Evolutionary conservation across 306 rosid genomes (phyloP).

Genomic region (Phaseolus lunatus): DNA sequence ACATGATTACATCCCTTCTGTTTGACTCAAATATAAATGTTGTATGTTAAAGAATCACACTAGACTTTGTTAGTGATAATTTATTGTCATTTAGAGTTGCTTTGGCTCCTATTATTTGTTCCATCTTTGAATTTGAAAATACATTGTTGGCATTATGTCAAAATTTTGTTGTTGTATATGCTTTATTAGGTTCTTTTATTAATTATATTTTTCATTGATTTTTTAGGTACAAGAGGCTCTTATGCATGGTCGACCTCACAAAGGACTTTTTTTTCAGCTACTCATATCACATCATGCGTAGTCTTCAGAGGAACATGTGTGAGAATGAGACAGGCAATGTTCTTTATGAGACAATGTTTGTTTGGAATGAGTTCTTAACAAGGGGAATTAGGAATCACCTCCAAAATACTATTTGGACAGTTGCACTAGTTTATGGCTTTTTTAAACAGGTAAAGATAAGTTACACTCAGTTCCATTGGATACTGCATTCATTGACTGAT

Average conservation of each 20-base stretch:
- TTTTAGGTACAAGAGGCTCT: conserved; percentile 97
- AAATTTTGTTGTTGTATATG: conserved; percentile 19
- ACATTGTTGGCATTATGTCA: conserved; percentile 14
- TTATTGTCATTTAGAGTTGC: neutral
- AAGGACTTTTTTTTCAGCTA: conserved; percentile 99
- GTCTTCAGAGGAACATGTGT: conserved; percentile 87
- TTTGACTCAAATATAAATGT: conserved; percentile 20
- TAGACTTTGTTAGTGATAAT: conserved; percentile 24
- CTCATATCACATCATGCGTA: conserved; percentile 88
- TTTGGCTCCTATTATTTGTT: conserved; percentile 10
- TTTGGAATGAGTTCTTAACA: conserved; percentile 97
- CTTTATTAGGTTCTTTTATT: conserved; percentile 17
- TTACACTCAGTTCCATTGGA: conserved; percentile 20
- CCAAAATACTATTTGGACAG: conserved; percentile 90
- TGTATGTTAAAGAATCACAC: neutral
- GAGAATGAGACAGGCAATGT: conserved; percentile 64
- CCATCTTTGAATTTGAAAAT: conserved; percentile 14
- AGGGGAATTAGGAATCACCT: conserved; percentile 80
- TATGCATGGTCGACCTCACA: conserved; percentile 92
- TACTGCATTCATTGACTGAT: conserved; percentile 27
- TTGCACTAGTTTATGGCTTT: conserved; percentile 94
- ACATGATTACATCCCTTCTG: conserved; percentile 22
- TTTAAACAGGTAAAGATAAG: conserved; percentile 82
- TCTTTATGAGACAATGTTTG: conserved; percentile 91
- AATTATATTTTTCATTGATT: conserved; percentile 31